These are phyloP conservation scores for Starmerella powellii DNA, from an alignment of 805 yeast genomes.

Conservation along the genomic window DNA sequence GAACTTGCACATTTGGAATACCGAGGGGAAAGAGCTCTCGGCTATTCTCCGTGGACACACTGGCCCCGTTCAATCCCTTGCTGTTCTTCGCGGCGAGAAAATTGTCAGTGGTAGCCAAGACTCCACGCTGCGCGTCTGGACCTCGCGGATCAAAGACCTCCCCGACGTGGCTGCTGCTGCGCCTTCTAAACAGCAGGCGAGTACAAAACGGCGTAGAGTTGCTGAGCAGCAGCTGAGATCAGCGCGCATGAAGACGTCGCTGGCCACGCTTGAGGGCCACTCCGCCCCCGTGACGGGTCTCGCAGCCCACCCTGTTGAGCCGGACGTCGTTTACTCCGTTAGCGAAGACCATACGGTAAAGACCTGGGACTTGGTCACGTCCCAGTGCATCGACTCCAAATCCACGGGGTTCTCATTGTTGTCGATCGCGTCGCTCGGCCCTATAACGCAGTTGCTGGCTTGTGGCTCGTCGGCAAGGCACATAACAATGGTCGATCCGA, in stretches of 20 bases:
- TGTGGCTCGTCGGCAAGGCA: conserved; percentile 98
- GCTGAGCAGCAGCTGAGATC: conserved; percentile 59
- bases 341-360: conserved; percentile 91
- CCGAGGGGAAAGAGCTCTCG: conserved; percentile 41
- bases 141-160: conserved; percentile 76
- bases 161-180: conserved; percentile 34
- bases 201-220: conserved; percentile 77
- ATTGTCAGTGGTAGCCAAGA: conserved; percentile 82
- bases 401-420: conserved; percentile 75
- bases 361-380: conserved; percentile 91
- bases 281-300: conserved; percentile 79
- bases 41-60: conserved; percentile 86
- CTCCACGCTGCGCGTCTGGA: conserved; percentile 73
- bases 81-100: conserved; percentile 31
- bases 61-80: conserved; percentile 71
- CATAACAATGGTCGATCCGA: conserved; percentile 84
- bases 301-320: conserved; percentile 57
- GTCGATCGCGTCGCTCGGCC: conserved; percentile 57
- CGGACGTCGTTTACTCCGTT: conserved; percentile 80
- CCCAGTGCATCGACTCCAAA: conserved; percentile 75
- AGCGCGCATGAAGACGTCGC: conserved; percentile 69
- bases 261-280: conserved; percentile 70
- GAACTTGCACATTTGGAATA: conserved; percentile 70
- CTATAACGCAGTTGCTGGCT: conserved; percentile 53
- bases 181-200: conserved; percentile 47